Evolutionary conservation across 83 land plant genomes (phyloP).

Genomic region (Larix sibirica): DNA sequence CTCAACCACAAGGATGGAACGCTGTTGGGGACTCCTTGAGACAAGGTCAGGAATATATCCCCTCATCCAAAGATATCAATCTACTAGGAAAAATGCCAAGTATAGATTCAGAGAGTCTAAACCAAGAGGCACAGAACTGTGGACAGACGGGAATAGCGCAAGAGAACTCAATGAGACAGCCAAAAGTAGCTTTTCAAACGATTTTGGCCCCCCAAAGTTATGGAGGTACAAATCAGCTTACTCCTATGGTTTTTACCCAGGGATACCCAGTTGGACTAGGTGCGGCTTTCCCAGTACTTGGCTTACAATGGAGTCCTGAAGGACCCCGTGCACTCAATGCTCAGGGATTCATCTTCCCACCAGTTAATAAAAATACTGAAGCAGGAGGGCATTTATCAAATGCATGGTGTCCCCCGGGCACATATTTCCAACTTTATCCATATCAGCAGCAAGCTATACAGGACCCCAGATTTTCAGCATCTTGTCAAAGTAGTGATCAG

Average conservation of each 20-base stretch:
- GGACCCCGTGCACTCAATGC: neutral
- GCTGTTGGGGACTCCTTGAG: neutral
- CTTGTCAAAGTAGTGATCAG: constrained; percentile 5
- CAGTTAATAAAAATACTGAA: constrained; percentile 7
- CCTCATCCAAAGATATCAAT: neutral
- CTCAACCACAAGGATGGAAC: constrained; percentile 13
- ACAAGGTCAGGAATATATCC: neutral
- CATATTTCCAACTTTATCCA: constrained; percentile 15
- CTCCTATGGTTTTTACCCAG: constrained; percentile 5
- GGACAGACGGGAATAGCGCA: neutral
- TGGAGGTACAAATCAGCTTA: constrained; percentile 11
- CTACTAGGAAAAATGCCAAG: neutral
- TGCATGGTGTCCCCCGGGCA: constrained; percentile 9
- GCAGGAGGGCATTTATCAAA: neutral
- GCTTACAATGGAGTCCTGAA: constrained; percentile 9
- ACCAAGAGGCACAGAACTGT: constrained; percentile 8
- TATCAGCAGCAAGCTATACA: constrained; percentile 13
- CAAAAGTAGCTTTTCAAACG: constrained; percentile 6
- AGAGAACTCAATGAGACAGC: constrained; percentile 8
- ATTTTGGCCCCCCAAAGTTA: neutral
- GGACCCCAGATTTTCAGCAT: neutral
- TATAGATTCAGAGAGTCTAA: neutral
- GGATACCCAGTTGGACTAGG: constrained; percentile 9
- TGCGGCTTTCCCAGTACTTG: constrained; percentile 5
- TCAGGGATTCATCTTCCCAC: constrained; percentile 15